Conservation (phyloP, 495 filamentous ascomycete species). For the Beverwykella pulmonaria region DNA sequence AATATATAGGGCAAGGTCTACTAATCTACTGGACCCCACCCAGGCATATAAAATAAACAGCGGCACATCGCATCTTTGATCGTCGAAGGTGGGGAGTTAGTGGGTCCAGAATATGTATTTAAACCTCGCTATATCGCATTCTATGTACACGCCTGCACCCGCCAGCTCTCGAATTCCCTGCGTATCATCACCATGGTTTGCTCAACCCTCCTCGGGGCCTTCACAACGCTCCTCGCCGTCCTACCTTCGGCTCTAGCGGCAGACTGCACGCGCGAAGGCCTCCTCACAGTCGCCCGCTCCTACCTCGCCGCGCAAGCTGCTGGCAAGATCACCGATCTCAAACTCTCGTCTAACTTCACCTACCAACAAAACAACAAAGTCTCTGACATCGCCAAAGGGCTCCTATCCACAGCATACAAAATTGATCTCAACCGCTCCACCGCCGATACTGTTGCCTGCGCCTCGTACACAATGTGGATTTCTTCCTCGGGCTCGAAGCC, state of each 20-base stretch:
- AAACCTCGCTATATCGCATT: neutral
- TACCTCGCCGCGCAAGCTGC: slow-evolving; percentile 43
- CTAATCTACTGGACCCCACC: slow-evolving; percentile 14
- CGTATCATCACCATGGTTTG: neutral
- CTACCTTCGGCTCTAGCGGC: slow-evolving; percentile 8
- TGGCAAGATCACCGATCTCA: slow-evolving; percentile 33
- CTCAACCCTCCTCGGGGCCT: neutral
- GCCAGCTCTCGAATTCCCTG: neutral
- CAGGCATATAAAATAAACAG: slow-evolving; percentile 3
- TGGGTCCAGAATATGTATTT: neutral
- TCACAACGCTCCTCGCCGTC: neutral
- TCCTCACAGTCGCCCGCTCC: slow-evolving; percentile 38
- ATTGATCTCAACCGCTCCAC: slow-evolving; percentile 49
- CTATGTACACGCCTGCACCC: neutral
- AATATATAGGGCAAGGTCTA: neutral
- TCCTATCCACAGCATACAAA: slow-evolving; percentile 44
- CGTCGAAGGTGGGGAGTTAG: neutral
- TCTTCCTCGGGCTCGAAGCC: slow-evolving; percentile 31
- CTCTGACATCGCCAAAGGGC: slow-evolving; percentile 39
- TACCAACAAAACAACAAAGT: slow-evolving; percentile 49
- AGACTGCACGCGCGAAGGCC: slow-evolving; percentile 44
- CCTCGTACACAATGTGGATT: slow-evolving; percentile 50
- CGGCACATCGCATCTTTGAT: neutral
- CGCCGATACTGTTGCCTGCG: slow-evolving; percentile 47
- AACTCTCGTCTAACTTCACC: slow-evolving; percentile 36